phyloP scores from a whole-genome alignment of 73 alveolate species.

The Diophrys appendiculata region DNA sequence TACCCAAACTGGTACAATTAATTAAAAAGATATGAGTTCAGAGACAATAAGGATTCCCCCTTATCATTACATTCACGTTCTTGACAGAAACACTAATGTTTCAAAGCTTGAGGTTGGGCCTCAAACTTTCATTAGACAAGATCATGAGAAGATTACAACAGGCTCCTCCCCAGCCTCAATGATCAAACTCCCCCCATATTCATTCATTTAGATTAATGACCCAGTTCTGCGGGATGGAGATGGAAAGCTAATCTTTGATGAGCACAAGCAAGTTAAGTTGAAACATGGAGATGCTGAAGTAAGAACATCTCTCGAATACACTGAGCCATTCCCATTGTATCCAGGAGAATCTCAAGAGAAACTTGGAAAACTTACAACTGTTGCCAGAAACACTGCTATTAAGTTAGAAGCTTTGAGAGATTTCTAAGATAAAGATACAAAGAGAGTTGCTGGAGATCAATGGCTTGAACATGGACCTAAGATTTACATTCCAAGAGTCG shows the following conservation, averaged over 20 bases:
- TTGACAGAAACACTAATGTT: conserved; percentile 78
- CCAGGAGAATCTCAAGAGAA: conserved; percentile 71
- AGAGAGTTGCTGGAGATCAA: conserved; percentile 79
- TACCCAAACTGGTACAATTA: no score
- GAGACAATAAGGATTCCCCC: conserved; percentile 76
- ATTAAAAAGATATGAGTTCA: conserved; percentile 36
- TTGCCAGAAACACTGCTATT: conserved; percentile 68
- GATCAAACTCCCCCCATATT: conserved; percentile 63
- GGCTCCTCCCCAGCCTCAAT: conserved; percentile 68
- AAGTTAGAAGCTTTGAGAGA: conserved; percentile 75
- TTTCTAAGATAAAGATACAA: conserved; percentile 64
- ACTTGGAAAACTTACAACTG: conserved; percentile 58
- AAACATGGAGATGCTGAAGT: conserved; percentile 85
- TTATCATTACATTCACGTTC: conserved; percentile 78
- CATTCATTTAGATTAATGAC: conserved; percentile 67
- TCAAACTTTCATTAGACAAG: conserved; percentile 42
- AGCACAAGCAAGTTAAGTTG: conserved; percentile 74
- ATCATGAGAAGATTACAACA: conserved; percentile 63
- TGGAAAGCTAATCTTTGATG: conserved; percentile 54
- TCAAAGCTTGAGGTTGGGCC: conserved; percentile 60
- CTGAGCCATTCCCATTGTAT: conserved; percentile 85
- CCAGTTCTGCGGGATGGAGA: conserved; percentile 75
- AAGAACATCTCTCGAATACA: conserved; percentile 64
- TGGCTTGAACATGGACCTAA: conserved; percentile 79
- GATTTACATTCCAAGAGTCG: conserved; percentile 80